Conservation (phyloP, 2,329 filamentous ascomycete species). For the Penicillium sp. region DNA sequence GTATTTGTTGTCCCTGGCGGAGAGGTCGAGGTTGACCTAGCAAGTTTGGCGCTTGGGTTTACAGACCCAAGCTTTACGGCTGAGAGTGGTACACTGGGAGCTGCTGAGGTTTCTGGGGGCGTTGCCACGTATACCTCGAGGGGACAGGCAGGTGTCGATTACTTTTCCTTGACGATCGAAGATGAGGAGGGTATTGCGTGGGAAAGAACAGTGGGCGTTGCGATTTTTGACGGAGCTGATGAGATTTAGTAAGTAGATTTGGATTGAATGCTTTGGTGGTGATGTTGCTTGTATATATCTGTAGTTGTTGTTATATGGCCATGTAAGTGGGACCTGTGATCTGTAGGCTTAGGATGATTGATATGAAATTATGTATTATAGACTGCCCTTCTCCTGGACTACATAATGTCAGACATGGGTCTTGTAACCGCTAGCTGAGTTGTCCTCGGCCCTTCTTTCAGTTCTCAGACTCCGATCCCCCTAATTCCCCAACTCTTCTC, state of each 20-base stretch:
- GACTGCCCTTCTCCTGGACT: no score
- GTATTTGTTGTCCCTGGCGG: constrained; percentile 9
- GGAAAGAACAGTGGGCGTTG: constrained; percentile 12
- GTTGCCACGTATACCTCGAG: constrained; percentile 5
- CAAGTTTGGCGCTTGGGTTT: neutral
- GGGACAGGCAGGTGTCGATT: constrained; percentile 3
- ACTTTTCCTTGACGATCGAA: constrained; percentile 1
- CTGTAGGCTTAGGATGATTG: no score
- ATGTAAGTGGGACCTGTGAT: no score
- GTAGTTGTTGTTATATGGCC: neutral
- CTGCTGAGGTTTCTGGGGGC: neutral
- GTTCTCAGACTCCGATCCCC: no score
- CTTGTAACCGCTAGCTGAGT: no score
- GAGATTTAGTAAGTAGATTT: neutral
- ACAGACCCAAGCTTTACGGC: neutral
- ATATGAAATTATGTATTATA: no score
- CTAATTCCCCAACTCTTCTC: no score
- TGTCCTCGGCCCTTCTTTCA: no score
- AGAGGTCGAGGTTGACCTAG: neutral
- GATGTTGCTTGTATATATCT: neutral
- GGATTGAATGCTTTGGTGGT: neutral
- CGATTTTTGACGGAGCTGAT: constrained; percentile 7
- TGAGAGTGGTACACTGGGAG: neutral
- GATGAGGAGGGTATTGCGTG: constrained; percentile 14
- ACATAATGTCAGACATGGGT: no score